Percentiles rank a stretch among this genome's conserved stretches.
These are phyloP conservation scores for Backusella psychrophila DNA, from an alignment of 192 early-diverging fungal genomes.

Conservation along the genomic window DNA sequence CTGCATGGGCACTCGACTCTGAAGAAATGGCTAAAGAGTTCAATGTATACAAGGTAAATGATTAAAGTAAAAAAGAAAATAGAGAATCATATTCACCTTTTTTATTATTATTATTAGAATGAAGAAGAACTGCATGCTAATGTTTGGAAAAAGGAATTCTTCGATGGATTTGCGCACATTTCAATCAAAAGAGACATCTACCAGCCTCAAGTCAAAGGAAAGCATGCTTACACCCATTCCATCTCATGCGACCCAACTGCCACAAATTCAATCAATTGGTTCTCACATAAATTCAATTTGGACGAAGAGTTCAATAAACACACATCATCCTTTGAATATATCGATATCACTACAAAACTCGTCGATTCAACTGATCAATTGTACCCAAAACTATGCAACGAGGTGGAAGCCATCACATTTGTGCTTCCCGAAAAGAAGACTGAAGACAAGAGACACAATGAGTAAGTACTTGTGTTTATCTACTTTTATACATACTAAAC, in stretches of 20 bases:
- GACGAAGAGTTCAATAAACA: background rate
- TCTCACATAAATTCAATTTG: conserved; percentile 13
- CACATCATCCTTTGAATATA: background rate
- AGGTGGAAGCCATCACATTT: background rate
- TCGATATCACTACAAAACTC: background rate
- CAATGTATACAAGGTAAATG: too few species aligned
- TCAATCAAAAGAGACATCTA: background rate
- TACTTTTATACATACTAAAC: too few species aligned
- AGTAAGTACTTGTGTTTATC: background rate
- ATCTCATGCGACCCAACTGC: background rate
- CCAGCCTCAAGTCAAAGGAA: background rate
- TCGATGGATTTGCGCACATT: too few species aligned
- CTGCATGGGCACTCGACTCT: too few species aligned
- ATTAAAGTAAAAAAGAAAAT: too few species aligned
- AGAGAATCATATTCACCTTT: too few species aligned
- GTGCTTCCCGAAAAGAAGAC: background rate
- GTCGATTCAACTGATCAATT: background rate
- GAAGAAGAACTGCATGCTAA: too few species aligned
- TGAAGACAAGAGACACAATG: background rate
- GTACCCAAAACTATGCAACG: background rate
- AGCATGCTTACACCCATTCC: conserved; percentile 1
- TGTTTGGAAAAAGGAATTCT: background rate
- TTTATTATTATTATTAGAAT: background rate
- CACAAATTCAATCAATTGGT: conserved; percentile 12
- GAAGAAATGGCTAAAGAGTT: too few species aligned